A percentile compares a stretch with the other conserved stretches of the same genome.
Conservation (phyloP, 768 basidiomycete genomes). For the Wakefieldia striispora region DNA sequence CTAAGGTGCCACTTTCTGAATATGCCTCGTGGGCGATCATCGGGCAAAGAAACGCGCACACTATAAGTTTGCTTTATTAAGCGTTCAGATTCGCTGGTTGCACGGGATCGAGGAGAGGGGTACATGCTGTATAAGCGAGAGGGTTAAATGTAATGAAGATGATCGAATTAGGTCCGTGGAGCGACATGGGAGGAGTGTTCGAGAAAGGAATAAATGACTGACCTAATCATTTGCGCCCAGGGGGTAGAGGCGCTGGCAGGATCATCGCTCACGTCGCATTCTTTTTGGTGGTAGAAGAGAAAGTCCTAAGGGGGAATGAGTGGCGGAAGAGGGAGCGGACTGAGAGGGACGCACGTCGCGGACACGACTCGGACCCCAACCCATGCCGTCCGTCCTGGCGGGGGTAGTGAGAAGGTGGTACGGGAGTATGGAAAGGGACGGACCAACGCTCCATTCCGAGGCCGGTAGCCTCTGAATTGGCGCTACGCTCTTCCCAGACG, state of each 20-base stretch:
- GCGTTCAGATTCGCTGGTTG: conserved; percentile 38
- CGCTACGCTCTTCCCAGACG: conserved; percentile 86
- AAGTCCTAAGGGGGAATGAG: conserved; percentile 41
- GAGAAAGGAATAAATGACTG: conserved; percentile 22
- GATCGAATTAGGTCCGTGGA: conserved; percentile 34
- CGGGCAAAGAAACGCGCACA: conserved; percentile 46
- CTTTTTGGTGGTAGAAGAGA: conserved; percentile 54
- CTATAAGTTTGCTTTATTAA: conserved; percentile 57
- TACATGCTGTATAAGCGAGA: conserved; percentile 30
- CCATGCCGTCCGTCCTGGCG: conserved; percentile 62
- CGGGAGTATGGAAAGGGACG: conserved; percentile 7
- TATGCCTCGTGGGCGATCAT: conserved; percentile 40
- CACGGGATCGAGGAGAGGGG: conserved; percentile 40
- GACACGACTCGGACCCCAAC: conserved; percentile 81
- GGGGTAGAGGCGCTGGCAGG: conserved; percentile 53
- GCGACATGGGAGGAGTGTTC: conserved; percentile 11
- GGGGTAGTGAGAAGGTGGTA: background rate
- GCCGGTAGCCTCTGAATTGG: conserved; percentile 77
- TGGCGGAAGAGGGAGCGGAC: background rate
- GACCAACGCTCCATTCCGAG: conserved; percentile 86
- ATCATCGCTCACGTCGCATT: conserved; percentile 40
- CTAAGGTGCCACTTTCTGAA: conserved; percentile 54
- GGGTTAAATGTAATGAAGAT: conserved; percentile 12
- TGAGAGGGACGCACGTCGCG: conserved; percentile 36
- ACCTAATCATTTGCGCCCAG: conserved; percentile 77